Evolutionary conservation across 331 rosid genomes (phyloP).

Genomic region (Ulmus americana): DNA sequence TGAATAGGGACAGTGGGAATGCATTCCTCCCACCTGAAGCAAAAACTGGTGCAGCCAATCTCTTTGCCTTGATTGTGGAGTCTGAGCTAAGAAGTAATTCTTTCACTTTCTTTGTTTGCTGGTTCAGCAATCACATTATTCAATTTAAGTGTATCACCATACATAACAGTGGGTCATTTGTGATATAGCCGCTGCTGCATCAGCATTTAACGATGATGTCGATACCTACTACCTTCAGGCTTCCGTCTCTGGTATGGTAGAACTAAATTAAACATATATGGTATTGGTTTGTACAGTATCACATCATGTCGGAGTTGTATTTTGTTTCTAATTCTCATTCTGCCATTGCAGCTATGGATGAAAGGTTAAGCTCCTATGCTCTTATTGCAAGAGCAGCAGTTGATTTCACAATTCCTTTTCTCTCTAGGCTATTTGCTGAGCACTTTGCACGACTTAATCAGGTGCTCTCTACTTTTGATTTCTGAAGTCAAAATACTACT

Average conservation of each 20-base stretch:
- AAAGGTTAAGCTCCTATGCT: conserved; percentile 86
- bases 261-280: not conserved
- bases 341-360: conserved; percentile 87
- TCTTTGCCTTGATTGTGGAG: conserved; percentile 73
- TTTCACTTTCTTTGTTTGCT: conserved; percentile 19
- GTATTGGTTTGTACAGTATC: not conserved
- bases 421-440: conserved; percentile 54
- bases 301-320: not conserved
- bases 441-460: conserved; percentile 60
- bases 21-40: conserved; percentile 72
- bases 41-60: conserved; percentile 62
- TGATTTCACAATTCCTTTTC: conserved; percentile 78
- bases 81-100: conserved; percentile 72
- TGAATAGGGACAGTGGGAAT: conserved; percentile 45
- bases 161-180: conserved; percentile 20
- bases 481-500: conserved; percentile 3
- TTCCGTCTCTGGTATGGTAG: conserved; percentile 70
- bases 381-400: conserved; percentile 83
- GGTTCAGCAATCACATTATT: conserved; percentile 21
- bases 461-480: conserved; percentile 44
- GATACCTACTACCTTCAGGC: conserved; percentile 70
- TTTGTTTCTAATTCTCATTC: conserved; percentile 17
- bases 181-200: conserved; percentile 67
- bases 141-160: conserved; percentile 10
- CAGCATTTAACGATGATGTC: conserved; percentile 63